Conservation (phyloP, 1,284 basidiomycete species). For the Polyporus tsugae region DNA sequence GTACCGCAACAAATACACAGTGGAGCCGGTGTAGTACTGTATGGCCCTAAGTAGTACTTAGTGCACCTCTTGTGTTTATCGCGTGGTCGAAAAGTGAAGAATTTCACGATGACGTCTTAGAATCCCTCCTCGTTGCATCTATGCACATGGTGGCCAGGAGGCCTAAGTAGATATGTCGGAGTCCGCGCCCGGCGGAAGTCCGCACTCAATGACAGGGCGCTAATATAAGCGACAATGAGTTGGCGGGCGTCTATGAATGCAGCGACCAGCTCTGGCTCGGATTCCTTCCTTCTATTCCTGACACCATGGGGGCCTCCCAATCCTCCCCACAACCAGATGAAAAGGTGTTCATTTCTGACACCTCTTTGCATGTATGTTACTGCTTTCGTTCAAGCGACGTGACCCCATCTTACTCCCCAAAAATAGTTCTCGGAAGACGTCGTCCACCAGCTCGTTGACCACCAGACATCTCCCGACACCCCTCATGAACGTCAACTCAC, state of each 20-base stretch:
- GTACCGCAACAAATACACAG: conserved; percentile 46
- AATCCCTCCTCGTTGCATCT: too few relatives aligned
- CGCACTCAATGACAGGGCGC: too few relatives aligned
- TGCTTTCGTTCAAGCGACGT: conserved; percentile 4
- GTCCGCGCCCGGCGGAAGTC: too few relatives aligned
- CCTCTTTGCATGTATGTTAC: conserved; percentile 65
- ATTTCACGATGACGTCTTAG: too few relatives aligned
- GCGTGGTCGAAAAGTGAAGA: too few relatives aligned
- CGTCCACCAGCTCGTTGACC: conserved; percentile 77
- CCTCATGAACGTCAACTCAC: conserved; percentile 73
- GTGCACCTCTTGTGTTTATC: too few relatives aligned
- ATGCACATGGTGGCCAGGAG: too few relatives aligned
- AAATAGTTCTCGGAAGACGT: conserved; percentile 78
- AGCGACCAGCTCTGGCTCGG: not conserved
- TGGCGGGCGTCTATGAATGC: not conserved
- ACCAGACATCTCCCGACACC: conserved; percentile 61
- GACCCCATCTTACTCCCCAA: conserved; percentile 15
- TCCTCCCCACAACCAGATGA: conserved; percentile 63
- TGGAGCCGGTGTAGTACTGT: conserved; percentile 23
- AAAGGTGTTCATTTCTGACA: conserved; percentile 69
- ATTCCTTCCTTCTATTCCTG: not conserved
- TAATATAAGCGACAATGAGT: not conserved
- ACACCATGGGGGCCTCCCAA: conserved; percentile 70
- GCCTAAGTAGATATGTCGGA: too few relatives aligned
- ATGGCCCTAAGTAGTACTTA: not conserved